Base-by-base conservation (phyloP, 331 rosid genomes). In the Spiraea crenata region DNA sequence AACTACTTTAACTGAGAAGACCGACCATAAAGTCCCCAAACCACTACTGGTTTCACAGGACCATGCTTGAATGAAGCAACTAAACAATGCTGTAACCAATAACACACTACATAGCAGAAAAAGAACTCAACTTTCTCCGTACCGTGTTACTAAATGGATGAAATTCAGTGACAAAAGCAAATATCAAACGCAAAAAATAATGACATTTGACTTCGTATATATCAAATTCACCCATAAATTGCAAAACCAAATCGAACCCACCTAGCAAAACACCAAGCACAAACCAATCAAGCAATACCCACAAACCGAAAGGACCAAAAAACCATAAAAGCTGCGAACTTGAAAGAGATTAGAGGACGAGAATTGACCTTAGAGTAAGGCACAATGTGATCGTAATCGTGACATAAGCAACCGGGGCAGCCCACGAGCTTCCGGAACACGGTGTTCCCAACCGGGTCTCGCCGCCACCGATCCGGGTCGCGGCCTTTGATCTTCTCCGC, bases 381-480 rank as follows among this genome's bases (percentile, higher is more conserved):
- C 41, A 91, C 31, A 74, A 91, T 86, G 84, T 91, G 99, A 72
- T 95, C 97, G 52, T 89, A 95, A 62, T 89, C 97, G 51, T 91
- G 97, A 58, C 99, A 95, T 39, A 95, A 86, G 69, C 97, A 89
- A 39, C 99, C 99, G 0, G 97, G 81, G 77, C 97, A 95, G 51
- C 99, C 99, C 35, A 88, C 88, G 40, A 95, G 95, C 86, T 95
- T 95, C 45, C 99, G 86, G 59, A 91, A 95, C 55, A 91, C 78
- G 12, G 7, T 84, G 80, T 91, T 95, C 34, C 96, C 99, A 11
- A 95, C 85, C 0, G 75, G 61, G 68, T 95, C 99, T 50, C 96
- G 84, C 49, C 99, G 91, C 99, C 99, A 91, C 3, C 99, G 87
- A 37, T 82, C 88, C 3, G 97, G 97, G 87, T 95, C 97, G 45